Conservation (phyloP, 176 grass and related monocot species). For the Urochloa ruziziensis region DNA sequence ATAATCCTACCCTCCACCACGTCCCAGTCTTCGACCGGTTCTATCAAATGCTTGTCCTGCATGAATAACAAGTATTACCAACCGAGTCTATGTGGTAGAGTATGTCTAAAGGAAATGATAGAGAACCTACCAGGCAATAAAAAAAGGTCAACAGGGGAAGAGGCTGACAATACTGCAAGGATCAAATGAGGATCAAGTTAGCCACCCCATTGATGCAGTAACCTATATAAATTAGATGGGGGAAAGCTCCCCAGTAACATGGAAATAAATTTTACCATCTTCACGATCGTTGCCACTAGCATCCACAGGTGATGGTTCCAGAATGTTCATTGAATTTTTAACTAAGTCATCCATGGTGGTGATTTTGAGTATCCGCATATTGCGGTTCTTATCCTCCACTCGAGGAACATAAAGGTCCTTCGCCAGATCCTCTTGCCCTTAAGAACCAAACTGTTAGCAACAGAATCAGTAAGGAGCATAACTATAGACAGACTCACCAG, state of each 20-base stretch:
- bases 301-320: conserved; percentile 79
- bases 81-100: neutral
- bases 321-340: conserved; percentile 93
- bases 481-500: conserved; percentile 43
- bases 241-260: neutral
- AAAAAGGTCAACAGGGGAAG: conserved; percentile 72
- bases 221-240: neutral
- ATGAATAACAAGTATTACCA: conserved; percentile 31
- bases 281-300: conserved; percentile 51
- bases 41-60: conserved; percentile 92
- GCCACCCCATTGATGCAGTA: neutral
- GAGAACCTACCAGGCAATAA: conserved; percentile 69
- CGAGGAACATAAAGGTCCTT: conserved; percentile 90
- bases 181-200: conserved; percentile 30
- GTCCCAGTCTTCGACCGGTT: conserved; percentile 78
- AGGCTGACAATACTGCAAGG: conserved; percentile 70
- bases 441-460: conserved; percentile 29
- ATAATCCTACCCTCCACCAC: conserved; percentile 80
- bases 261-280: conserved; percentile 63
- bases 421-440: conserved; percentile 45
- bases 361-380: conserved; percentile 94
- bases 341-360: conserved; percentile 75
- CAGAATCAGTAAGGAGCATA: neutral
- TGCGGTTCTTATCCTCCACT: conserved; percentile 90
- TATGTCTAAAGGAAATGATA: neutral